A percentile compares a stretch with the other conserved stretches of the same genome.
Evolutionary conservation across 306 rosid genomes (phyloP).

Genomic region (Rosa multiflora): DNA sequence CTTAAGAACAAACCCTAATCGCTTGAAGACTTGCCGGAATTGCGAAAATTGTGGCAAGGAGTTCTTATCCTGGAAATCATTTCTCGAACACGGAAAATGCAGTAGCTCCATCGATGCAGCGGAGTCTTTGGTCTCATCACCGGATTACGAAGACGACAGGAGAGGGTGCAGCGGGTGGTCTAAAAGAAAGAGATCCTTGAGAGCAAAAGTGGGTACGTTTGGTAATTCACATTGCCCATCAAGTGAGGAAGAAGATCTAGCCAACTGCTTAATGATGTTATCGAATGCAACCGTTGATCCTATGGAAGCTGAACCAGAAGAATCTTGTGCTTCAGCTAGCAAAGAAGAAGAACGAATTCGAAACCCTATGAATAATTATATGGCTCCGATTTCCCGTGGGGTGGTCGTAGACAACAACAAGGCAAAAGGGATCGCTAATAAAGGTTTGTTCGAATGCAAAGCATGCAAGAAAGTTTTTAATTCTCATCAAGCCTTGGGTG

Average conservation of each 20-base stretch:
- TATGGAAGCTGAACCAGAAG: conserved; percentile 53
- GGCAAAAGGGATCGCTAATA: conserved; percentile 51
- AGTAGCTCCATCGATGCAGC: conserved; percentile 54
- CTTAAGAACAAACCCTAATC: conserved; percentile 78
- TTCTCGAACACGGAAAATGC: conserved; percentile 91
- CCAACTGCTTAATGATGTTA: conserved; percentile 91
- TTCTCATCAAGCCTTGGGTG: conserved; percentile 96
- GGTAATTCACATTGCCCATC: conserved; percentile 57
- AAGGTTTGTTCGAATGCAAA: conserved; percentile 80
- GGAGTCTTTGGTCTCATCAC: conserved; percentile 59
- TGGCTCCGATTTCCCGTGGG: conserved; percentile 48
- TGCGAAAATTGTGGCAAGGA: conserved; percentile 89
- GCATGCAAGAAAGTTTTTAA: conserved; percentile 93
- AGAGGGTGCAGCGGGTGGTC: conserved; percentile 61
- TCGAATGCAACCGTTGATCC: conserved; percentile 68
- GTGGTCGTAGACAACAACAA: conserved; percentile 23
- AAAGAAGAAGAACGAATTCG: conserved; percentile 63
- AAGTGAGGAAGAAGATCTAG: conserved; percentile 87
- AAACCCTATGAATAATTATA: conserved; percentile 43
- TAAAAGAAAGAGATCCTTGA: conserved; percentile 67
- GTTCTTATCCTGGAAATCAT: conserved; percentile 79
- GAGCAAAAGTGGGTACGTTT: conserved; percentile 58
- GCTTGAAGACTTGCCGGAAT: conserved; percentile 65
- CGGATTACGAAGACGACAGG: conserved; percentile 47
- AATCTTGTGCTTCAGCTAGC: conserved; percentile 80